Base-by-base conservation (phyloP, 108 stramenopile genomes). In the Seminavis robusta region DNA sequence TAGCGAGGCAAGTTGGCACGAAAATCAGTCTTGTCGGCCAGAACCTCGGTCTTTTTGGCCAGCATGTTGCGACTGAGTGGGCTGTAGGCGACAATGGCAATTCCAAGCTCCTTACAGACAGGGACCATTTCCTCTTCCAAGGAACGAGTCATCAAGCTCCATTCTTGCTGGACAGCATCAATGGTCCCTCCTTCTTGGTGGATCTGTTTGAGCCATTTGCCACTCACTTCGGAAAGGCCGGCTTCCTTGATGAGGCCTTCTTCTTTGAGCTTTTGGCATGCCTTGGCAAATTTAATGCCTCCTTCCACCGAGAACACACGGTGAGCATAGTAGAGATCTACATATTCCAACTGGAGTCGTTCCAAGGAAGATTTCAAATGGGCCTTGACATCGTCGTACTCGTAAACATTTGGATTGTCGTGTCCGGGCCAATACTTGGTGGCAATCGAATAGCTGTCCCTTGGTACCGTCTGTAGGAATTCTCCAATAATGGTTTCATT, bases 261-360 rank as follows among this genome's bases (percentile, higher is more conserved):
- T 36, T 74, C 73, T 5, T 59, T 47, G 8, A 74, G 56, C 15
- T 37, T 33, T 32, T 67, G 61, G 25, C 26, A 20, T 5, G 33
- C 33, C 19, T 17, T 7, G 13, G 21, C 52, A 33, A 47, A 58
- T 16, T 58, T 28, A 11, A 41, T 13, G 4, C 46, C 41, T 46
- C 43, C 41, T 28, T 58, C 56, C 1, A 68, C 28, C 0, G 40
- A n/a, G 16, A 26, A 31, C 20, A 59, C 47, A 19, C 73, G 67
- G 52, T 69, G 73, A 23, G 42, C 25, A 41, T 75, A 75, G 56
- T 67, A 75, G 19, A 75, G 4, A 31, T 75, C 73, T 4, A 69
- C 59, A 27, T 34, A 69, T 6, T 56, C 62, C 2, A 62, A 15
- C 1, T 62, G 47, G 2, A 75, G 43, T 0, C 67, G 61, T 4